Percentiles rank a stretch among this genome's conserved stretches.
These are phyloP conservation scores for Solanum sparsipilum DNA, from an alignment of 257 asterid genomes.

Conservation along the genomic window DNA sequence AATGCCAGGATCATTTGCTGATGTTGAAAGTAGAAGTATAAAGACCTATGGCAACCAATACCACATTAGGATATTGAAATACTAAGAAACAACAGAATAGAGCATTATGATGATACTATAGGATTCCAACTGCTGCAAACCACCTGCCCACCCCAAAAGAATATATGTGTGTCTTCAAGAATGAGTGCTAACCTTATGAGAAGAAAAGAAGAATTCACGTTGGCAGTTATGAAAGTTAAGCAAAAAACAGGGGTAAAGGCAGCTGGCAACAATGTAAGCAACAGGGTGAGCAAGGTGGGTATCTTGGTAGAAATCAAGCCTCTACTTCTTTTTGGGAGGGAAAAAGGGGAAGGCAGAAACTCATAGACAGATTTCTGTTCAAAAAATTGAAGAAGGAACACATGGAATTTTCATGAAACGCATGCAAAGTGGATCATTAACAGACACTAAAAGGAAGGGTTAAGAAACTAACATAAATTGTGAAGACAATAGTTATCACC, in stretches of 20 bases:
- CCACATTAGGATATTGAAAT: not conserved
- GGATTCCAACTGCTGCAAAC: not conserved
- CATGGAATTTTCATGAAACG: not conserved
- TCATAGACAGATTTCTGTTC: not conserved
- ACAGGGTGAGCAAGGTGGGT: not conserved
- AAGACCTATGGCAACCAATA: conserved; percentile 8
- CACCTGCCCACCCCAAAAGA: not conserved
- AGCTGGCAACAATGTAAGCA: not conserved
- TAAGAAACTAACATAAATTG: conserved; percentile 41
- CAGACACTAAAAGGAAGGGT: not conserved
- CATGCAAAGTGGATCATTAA: not conserved
- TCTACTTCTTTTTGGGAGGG: not conserved
- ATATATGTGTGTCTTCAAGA: not conserved
- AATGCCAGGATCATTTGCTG: conserved; percentile 74
- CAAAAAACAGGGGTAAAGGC: not conserved
- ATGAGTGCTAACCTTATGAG: not conserved
- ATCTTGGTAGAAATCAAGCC: not conserved
- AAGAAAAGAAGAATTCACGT: not conserved
- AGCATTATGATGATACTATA: not conserved
- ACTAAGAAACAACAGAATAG: not conserved
- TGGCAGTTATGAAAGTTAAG: not conserved
- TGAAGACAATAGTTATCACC: conserved; percentile 28
- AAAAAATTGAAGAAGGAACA: not conserved
- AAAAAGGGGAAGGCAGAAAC: not conserved
- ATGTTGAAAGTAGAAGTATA: conserved; percentile 49